These are phyloP conservation scores for Erodium moschatum DNA, from an alignment of 441 rosid genomes.

Conservation along the genomic window DNA sequence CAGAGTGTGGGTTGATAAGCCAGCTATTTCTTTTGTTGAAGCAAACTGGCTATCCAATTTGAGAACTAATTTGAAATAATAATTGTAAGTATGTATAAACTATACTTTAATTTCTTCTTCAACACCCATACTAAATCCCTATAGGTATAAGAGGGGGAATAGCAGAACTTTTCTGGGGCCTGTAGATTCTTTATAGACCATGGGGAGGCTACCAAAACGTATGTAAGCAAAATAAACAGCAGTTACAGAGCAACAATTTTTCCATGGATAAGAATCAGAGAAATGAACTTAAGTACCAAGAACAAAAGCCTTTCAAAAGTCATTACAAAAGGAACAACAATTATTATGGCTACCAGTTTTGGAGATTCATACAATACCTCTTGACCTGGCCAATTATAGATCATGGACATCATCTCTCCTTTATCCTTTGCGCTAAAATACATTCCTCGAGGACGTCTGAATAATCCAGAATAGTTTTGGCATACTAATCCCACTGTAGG, in stretches of 20 bases:
- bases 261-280: not conserved
- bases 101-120: too few relatives aligned
- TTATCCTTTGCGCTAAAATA: slow-evolving; percentile 97
- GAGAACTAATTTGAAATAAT: too few relatives aligned
- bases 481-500: slow-evolving; percentile 96
- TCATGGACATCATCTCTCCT: slow-evolving; percentile 99
- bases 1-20: too few relatives aligned
- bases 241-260: not conserved
- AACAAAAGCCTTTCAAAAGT: not conserved
- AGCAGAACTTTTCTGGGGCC: not conserved
- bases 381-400: slow-evolving; percentile 88
- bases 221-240: not conserved
- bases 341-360: slow-evolving; percentile 4
- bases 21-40: too few relatives aligned
- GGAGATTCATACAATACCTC: slow-evolving; percentile 35
- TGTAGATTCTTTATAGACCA: not conserved
- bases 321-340: not conserved
- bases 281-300: not conserved
- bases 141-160: not conserved
- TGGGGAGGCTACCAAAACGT: slow-evolving; percentile 1
- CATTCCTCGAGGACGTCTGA: slow-evolving; percentile 98
- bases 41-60: too few relatives aligned
- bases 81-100: too few relatives aligned
- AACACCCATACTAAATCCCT: too few relatives aligned
- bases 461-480: slow-evolving; percentile 92